Evolutionary conservation across 2,329 filamentous ascomycete genomes (phyloP).

Genomic region (Domatiomyces globalis): DNA sequence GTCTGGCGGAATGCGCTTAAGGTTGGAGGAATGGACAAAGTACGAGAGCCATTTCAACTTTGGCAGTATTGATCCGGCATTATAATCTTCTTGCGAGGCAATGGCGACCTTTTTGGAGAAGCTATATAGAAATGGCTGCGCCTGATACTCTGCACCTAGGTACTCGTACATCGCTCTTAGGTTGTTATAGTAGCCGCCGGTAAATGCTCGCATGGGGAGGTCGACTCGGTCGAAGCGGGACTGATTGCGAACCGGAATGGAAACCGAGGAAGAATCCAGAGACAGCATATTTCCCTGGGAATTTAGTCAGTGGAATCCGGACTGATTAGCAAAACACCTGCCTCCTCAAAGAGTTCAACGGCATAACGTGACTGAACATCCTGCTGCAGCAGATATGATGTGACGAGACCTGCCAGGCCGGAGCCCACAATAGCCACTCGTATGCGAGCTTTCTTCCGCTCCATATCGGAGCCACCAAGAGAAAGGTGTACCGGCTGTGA

Average conservation of each 20-base stretch:
- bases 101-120: background rate
- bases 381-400: conserved; percentile 19
- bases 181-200: background rate
- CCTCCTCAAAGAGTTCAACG: background rate
- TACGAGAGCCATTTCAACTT: background rate
- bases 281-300: background rate
- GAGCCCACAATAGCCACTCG: conserved; percentile 21
- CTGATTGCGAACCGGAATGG: background rate
- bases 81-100: background rate
- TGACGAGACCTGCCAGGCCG: conserved; percentile 22
- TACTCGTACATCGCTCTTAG: background rate
- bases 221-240: background rate
- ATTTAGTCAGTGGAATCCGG: background rate
- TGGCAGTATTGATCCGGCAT: background rate
- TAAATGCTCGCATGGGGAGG: background rate
- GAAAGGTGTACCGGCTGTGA: background rate
- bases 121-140: background rate
- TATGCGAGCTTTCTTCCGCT: background rate
- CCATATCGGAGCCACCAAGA: conserved; percentile 15
- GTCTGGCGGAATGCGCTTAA: background rate
- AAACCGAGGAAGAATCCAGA: background rate
- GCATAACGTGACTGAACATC: background rate
- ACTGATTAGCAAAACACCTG: background rate
- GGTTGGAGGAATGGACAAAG: background rate
- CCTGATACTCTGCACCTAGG: background rate